Conservation (phyloP, 306 rosid species). For the Rubus parviflorus region DNA sequence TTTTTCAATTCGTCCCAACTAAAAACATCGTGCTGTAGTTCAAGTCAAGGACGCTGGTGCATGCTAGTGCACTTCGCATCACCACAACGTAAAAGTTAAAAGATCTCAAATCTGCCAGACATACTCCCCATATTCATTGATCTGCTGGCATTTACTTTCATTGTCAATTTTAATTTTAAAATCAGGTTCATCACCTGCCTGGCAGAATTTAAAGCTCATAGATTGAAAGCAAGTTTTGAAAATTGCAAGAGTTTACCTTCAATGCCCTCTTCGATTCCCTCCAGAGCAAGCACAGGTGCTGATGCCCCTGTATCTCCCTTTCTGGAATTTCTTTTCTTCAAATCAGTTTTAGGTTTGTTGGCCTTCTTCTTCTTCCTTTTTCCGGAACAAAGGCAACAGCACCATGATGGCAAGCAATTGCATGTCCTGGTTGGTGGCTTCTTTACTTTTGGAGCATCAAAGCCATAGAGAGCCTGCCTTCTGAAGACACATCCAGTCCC, state of each 20-base stretch:
- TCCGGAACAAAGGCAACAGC: slow-evolving; percentile 40
- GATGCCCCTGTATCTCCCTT: slow-evolving; percentile 26
- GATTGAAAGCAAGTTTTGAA: not conserved
- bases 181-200: not conserved
- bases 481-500: slow-evolving; percentile 73
- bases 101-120: not conserved
- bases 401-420: slow-evolving; percentile 63
- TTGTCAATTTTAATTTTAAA: no score
- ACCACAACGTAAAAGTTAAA: not conserved
- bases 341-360: slow-evolving; percentile 40
- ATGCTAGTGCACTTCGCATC: not conserved
- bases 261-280: slow-evolving; percentile 28
- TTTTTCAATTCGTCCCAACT: not conserved
- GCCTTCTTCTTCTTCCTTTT: slow-evolving; percentile 42
- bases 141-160: not conserved
- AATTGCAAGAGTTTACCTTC: slow-evolving; percentile 32
- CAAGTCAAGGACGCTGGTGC: not conserved
- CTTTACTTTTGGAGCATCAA: slow-evolving; percentile 60
- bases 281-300: slow-evolving; percentile 26
- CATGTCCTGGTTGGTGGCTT: slow-evolving; percentile 61
- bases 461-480: slow-evolving; percentile 74
- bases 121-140: not conserved
- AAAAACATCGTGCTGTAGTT: not conserved
- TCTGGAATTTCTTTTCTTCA: slow-evolving; percentile 26
- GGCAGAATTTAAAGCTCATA: not conserved